phyloP scores from a whole-genome alignment of 257 asterid genomes.

The Voacanga thouarsii region DNA sequence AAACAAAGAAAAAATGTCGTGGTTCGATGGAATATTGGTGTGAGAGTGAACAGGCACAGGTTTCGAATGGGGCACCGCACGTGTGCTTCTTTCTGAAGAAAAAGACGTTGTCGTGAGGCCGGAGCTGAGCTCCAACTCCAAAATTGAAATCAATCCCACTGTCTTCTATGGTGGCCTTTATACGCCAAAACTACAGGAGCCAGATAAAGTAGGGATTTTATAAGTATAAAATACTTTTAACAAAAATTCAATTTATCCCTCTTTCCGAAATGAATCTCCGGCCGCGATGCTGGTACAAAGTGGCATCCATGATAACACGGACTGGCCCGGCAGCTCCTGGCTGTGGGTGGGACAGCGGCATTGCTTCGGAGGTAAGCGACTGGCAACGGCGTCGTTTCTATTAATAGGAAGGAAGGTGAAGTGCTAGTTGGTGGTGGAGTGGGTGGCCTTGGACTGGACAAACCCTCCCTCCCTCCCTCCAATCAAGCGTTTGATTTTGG shows the following conservation, averaged over 20 bases:
- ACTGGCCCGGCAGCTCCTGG: background rate
- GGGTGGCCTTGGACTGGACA: too few relatives aligned
- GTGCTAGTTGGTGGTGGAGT: constrained; percentile 12
- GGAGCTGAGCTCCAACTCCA: background rate
- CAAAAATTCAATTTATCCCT: too few relatives aligned
- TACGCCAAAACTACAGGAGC: too few relatives aligned
- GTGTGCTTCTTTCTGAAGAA: constrained; percentile 39
- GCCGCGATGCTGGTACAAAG: too few relatives aligned
- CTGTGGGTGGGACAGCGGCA: constrained; percentile 7
- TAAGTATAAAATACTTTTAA: too few relatives aligned
- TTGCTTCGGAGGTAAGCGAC: constrained; percentile 42
- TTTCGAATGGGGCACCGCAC: constrained; percentile 39
- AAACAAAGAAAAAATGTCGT: background rate
- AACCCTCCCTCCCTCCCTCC: too few relatives aligned
- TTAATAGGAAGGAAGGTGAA: too few relatives aligned
- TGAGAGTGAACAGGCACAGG: constrained; percentile 31
- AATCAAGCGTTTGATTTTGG: background rate
- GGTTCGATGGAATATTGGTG: constrained; percentile 9
- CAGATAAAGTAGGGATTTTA: too few relatives aligned
- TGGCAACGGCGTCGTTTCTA: constrained; percentile 27
- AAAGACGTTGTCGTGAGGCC: constrained; percentile 26
- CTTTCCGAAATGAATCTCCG: background rate
- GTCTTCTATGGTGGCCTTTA: too few relatives aligned
- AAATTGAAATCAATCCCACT: background rate
- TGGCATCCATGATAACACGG: too few relatives aligned